Percentiles rank a stretch among this genome's conserved stretches.
Evolutionary conservation across 345 rosid species (phyloP).

Genomic region (Salix viminalis): DNA sequence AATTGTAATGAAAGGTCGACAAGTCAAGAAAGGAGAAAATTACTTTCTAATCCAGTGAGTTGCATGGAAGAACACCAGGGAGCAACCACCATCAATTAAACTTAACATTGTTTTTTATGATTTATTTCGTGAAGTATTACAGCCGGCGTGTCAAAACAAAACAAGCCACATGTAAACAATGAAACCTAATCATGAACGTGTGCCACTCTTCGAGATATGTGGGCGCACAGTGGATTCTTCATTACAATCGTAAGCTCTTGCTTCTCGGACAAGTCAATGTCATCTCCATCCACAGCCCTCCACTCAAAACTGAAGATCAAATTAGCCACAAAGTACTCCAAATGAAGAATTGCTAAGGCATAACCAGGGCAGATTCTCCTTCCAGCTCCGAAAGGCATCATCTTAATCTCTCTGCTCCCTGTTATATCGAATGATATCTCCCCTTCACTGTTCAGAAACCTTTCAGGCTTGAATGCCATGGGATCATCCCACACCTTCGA

Average conservation of each 20-base stretch:
- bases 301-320: conserved; percentile 14
- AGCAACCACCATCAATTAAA: no score
- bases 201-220: neutral
- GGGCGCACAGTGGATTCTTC: conserved; percentile 6
- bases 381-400: conserved; percentile 21
- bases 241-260: neutral
- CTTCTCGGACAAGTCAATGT: conserved; percentile 10
- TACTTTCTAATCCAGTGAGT: no score
- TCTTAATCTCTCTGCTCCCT: conserved; percentile 17
- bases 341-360: conserved; percentile 16
- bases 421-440: conserved; percentile 4
- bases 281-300: conserved; percentile 14
- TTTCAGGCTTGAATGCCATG: conserved; percentile 19
- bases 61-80: no score
- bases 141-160: no score
- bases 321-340: conserved; percentile 21
- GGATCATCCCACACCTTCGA: conserved; percentile 23
- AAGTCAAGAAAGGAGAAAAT: no score
- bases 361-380: conserved; percentile 19
- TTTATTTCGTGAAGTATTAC: no score
- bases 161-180: no score
- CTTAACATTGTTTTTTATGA: no score
- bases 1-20: no score
- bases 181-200: no score
- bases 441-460: neutral